Evolutionary conservation across 148 eudicot genomes (phyloP).

Genomic region (Camellia lanceoleosa): DNA sequence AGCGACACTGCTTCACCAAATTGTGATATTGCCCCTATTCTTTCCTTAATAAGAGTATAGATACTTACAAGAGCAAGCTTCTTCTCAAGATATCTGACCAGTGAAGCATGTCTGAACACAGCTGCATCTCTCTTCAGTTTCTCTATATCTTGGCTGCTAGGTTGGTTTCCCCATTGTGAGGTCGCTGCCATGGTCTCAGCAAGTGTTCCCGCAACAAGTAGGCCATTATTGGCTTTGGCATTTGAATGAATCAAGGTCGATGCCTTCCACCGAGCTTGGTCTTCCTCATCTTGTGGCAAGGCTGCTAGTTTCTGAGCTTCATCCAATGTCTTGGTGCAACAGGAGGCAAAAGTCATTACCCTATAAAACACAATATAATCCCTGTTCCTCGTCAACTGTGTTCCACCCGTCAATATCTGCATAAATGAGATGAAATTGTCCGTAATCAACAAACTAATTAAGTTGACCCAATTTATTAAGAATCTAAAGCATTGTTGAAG

Average conservation of each 20-base stretch:
- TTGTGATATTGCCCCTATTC: too few species aligned
- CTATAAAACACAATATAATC: conserved; percentile 88
- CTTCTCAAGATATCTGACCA: conserved; percentile 61
- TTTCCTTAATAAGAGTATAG: too few species aligned
- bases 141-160: conserved; percentile 52
- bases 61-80: conserved; percentile 70
- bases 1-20: too few species aligned
- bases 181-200: conserved; percentile 89
- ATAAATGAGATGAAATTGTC: conserved; percentile 17
- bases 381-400: conserved; percentile 80
- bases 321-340: conserved; percentile 49
- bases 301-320: conserved; percentile 58
- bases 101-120: conserved; percentile 73
- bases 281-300: conserved; percentile 65
- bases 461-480: not conserved
- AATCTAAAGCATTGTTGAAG: not conserved
- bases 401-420: conserved; percentile 90
- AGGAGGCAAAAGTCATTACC: conserved; percentile 92
- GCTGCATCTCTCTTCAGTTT: conserved; percentile 68
- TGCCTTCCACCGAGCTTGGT: conserved; percentile 54
- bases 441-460: not conserved
- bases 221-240: conserved; percentile 32
- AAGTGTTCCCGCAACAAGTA: conserved; percentile 89
- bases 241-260: conserved; percentile 33
- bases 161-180: conserved; percentile 76